Percentiles rank a stretch among this genome's conserved stretches.
Evolutionary conservation across 1,284 basidiomycete genomes (phyloP).

Genomic region (Leccinum cinnamomeum): DNA sequence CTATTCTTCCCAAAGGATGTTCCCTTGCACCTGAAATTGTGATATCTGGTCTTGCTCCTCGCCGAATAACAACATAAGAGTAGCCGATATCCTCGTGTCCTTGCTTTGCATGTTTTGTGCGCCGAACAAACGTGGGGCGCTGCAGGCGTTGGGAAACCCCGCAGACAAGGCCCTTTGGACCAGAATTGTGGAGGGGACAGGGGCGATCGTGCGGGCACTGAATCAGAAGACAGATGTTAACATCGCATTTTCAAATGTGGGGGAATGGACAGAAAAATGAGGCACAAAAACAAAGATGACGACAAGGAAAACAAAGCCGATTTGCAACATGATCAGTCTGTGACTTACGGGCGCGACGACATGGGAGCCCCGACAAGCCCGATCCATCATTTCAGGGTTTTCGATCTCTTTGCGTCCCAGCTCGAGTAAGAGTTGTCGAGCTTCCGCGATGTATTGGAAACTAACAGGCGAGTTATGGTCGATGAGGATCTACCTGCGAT

Average conservation of each 20-base stretch:
- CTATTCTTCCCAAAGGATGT: slow-evolving; percentile 57
- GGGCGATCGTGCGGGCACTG: slow-evolving; percentile 90
- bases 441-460: slow-evolving; percentile 82
- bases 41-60: slow-evolving; percentile 65
- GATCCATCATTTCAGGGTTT: slow-evolving; percentile 41
- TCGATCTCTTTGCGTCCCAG: slow-evolving; percentile 61
- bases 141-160: slow-evolving; percentile 87
- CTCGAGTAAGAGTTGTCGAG: slow-evolving; percentile 75
- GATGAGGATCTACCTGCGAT: slow-evolving; percentile 66
- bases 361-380: slow-evolving; percentile 58
- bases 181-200: slow-evolving; percentile 73
- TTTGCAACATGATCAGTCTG: slow-evolving; percentile 7
- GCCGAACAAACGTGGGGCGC: slow-evolving; percentile 80
- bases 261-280: slow-evolving; percentile 11
- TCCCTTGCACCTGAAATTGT: slow-evolving; percentile 30
- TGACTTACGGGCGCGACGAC: slow-evolving; percentile 77
- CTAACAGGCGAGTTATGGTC: slow-evolving; percentile 81
- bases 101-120: slow-evolving; percentile 80
- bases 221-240: slow-evolving; percentile 7
- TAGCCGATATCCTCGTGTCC: slow-evolving; percentile 88
- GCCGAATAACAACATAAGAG: slow-evolving; percentile 87
- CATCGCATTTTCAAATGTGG: slow-evolving; percentile 19
- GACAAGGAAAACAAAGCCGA: slow-evolving; percentile 2
- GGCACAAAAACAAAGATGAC: slow-evolving; percentile 6
- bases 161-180: slow-evolving; percentile 58